Evolutionary conservation across 768 basidiomycete genomes (phyloP).

Genomic region (Calvatia gigantea): DNA sequence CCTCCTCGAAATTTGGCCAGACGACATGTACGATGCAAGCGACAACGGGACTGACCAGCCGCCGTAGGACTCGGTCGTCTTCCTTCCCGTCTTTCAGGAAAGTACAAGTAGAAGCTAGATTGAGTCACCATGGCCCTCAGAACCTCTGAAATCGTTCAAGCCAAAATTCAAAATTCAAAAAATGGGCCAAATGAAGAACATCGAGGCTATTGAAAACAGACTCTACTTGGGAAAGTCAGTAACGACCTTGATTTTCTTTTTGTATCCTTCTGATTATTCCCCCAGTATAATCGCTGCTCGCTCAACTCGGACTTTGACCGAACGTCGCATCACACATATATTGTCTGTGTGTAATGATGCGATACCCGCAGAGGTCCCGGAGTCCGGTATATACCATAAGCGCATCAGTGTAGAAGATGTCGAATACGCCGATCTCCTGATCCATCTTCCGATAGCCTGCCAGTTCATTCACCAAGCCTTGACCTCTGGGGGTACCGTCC

Average conservation of each 20-base stretch:
- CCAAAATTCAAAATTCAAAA: conserved; percentile 20
- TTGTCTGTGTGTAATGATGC: conserved; percentile 73
- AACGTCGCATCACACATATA: conserved; percentile 76
- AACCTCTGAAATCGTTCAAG: conserved; percentile 16
- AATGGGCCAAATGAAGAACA: conserved; percentile 60
- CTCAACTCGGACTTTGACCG: conserved; percentile 66
- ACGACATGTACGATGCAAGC: conserved; percentile 18
- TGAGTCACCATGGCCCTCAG: conserved; percentile 3
- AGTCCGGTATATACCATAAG: conserved; percentile 66
- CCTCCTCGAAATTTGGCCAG: conserved; percentile 17
- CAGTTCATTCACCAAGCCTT: conserved; percentile 65
- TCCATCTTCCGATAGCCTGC: conserved; percentile 62
- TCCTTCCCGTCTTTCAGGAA: conserved; percentile 1
- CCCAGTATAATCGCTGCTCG: conserved; percentile 64
- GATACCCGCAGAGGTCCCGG: conserved; percentile 67
- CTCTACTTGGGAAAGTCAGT: conserved; percentile 77
- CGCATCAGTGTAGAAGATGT: conserved; percentile 70
- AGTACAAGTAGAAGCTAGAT: conserved; percentile 12
- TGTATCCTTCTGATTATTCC: conserved; percentile 14
- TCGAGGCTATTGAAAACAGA: conserved; percentile 58
- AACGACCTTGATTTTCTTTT: conserved; percentile 18
- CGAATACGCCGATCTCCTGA: conserved; percentile 66
- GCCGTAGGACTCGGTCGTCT: conserved; percentile 1
- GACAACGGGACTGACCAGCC: conserved; percentile 23
- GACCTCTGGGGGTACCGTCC: conserved; percentile 51